Evolutionary conservation across 805 yeast genomes (phyloP), one percentile per base, ranked within the genome.

Genomic region (Alloascoidea hylecoeti): DNA sequence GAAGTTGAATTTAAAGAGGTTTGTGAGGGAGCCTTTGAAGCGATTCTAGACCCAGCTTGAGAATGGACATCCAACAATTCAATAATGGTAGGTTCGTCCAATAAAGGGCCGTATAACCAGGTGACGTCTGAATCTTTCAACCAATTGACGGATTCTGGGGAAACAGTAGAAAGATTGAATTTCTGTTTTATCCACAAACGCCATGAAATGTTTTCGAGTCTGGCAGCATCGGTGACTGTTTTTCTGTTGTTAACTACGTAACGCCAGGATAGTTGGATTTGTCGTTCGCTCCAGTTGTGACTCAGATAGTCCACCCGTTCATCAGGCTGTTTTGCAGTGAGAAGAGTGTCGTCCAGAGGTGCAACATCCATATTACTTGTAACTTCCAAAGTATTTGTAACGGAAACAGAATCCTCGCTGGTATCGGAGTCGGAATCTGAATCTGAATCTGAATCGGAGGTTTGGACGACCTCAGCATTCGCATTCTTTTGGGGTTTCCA

Each of bases 121-220:
- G 89, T 79, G 5, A 82, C 88, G 54, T 82, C 94, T 32, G 75
- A 70, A 44, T 82, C 94, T 55, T 82, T 82, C 18, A 78, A 70
- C 94, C 94, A 82, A 50, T 82, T 81, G 19, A 82, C 75, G 30
- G 68, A 66, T 49, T 78, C 84, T 1, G 94, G 94, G n/a, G 81
- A 72, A 4, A 82, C 75, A 0, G 92, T 82, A 12, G 5, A 72
- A 80, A 46, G 68, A 72, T 58, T 64, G 65, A 15, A 85, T 82
- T 23, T 75, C 74, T 48, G 75, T 80, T 34, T 34, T n/a, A 18
- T 34, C 36, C 36, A 34, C 9, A 18, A 12, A 5, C 36, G 6
- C 36, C 36, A 34, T 5, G 32, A 16, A 5, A 18, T 18, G 32
- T 34, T 34, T 18, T 34, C 36, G 6, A 34, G 36, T 16, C 36